These are phyloP conservation scores for Cercospora zeae-maydis DNA, from an alignment of 2,329 filamentous ascomycete genomes.

Conservation along the genomic window DNA sequence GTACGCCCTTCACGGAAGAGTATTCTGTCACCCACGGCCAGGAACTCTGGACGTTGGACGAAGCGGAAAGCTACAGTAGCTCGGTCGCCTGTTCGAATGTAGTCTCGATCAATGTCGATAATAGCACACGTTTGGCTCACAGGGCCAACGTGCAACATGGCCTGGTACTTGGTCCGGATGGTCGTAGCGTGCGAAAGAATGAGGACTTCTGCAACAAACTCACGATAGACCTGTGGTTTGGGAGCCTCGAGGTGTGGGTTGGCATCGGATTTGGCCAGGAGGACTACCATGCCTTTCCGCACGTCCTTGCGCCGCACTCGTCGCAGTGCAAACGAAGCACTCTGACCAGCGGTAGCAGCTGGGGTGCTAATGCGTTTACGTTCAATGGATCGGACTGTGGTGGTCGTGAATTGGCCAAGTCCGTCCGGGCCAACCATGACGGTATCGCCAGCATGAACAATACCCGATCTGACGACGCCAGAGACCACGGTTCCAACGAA, in stretches of 20 bases:
- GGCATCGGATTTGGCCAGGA: conserved; percentile 70
- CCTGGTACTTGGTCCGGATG: conserved; percentile 94
- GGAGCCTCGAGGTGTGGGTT: conserved; percentile 41
- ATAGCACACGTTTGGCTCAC: conserved; percentile 95
- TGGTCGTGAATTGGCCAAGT: conserved; percentile 82
- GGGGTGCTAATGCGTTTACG: conserved; percentile 87
- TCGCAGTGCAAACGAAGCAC: conserved; percentile 85
- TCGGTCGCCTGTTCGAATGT: conserved; percentile 91
- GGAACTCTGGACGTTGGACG: conserved; percentile 87
- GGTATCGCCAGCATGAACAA: conserved; percentile 84
- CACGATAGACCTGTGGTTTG: conserved; percentile 51
- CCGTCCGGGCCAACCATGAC: conserved; percentile 88
- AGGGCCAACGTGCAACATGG: conserved; percentile 94
- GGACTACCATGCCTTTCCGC: conserved; percentile 94
- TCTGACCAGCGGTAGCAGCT: conserved; percentile 85
- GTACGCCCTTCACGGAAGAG: conserved; percentile 92
- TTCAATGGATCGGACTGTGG: conserved; percentile 87
- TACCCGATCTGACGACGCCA: conserved; percentile 78
- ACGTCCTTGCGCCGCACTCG: conserved; percentile 87
- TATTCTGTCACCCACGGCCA: conserved; percentile 81
- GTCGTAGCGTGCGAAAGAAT: conserved; percentile 95
- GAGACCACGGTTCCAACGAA: conserved; percentile 96
- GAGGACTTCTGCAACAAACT: conserved; percentile 68
- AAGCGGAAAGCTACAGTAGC: conserved; percentile 93
- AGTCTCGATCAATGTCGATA: conserved; percentile 94